Evolutionary conservation across 345 rosid genomes (phyloP).

Genomic region (Lepidium africanum): DNA sequence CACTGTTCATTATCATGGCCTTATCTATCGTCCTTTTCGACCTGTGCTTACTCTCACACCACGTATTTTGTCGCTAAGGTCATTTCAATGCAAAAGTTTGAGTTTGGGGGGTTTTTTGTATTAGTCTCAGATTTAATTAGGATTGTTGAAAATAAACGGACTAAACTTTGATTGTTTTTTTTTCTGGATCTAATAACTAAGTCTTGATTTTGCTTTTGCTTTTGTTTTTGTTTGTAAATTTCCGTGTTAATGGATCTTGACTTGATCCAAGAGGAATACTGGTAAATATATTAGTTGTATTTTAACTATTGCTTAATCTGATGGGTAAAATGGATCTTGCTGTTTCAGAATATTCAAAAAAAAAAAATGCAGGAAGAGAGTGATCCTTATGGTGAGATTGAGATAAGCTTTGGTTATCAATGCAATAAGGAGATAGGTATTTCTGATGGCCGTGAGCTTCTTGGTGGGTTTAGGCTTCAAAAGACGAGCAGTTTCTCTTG

Average conservation of each 20-base stretch:
- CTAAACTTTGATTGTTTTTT: not conserved
- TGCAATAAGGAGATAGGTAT: slow-evolving; percentile 36
- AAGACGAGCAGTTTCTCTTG: slow-evolving; percentile 80
- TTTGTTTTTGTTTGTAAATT: not conserved
- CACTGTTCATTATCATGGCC: slow-evolving; percentile 4
- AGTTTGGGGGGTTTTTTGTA: not conserved
- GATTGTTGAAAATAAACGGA: not conserved
- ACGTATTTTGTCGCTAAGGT: slow-evolving; percentile 2
- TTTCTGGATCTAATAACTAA: not conserved
- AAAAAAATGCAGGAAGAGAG: slow-evolving; percentile 38
- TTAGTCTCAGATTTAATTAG: not conserved
- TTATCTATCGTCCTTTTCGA: slow-evolving; percentile 11
- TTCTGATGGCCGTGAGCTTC: slow-evolving; percentile 23
- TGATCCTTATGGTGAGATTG: slow-evolving; percentile 60
- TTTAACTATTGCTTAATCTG: not conserved
- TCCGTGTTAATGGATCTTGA: not conserved
- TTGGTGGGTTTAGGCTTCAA: slow-evolving; percentile 35
- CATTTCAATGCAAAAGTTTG: not conserved
- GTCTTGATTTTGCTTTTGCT: not conserved
- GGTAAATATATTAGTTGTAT: not conserved
- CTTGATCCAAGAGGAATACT: not conserved
- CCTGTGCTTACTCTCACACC: slow-evolving; percentile 9
- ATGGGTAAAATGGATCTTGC: not conserved
- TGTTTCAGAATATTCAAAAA: slow-evolving; percentile 13
- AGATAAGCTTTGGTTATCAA: slow-evolving; percentile 88